Conservation (phyloP, 371 early-diverging fungal genomes). For the Rhizomucor miehei region DNA sequence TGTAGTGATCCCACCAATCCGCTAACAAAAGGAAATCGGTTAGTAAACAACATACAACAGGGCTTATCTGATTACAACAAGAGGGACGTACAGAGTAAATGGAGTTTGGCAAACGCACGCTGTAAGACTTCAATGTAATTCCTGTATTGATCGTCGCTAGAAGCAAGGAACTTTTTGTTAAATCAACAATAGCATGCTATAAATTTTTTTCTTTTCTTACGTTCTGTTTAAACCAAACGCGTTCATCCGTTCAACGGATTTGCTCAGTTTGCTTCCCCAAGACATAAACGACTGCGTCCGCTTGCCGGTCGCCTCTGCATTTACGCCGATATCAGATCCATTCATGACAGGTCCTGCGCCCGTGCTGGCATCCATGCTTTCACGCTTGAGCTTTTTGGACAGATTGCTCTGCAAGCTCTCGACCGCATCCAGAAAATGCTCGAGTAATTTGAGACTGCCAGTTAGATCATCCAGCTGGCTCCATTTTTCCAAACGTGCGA, state of each 20-base stretch:
- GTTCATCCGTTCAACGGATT: conserved; percentile 55
- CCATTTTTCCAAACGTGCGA: conserved; percentile 38
- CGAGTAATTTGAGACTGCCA: conserved; percentile 28
- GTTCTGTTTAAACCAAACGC: conserved; percentile 47
- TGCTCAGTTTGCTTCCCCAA: conserved; percentile 47
- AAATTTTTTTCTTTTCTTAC: conserved; percentile 9
- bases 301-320: background rate
- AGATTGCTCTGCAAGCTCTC: conserved; percentile 31
- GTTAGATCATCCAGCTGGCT: conserved; percentile 29
- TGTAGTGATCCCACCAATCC: conserved; percentile 36
- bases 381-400: conserved; percentile 41
- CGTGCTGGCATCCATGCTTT: conserved; percentile 18
- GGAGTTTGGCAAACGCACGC: conserved; percentile 32
- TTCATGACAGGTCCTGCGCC: background rate
- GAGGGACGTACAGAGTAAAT: conserved; percentile 29
- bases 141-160: conserved; percentile 44
- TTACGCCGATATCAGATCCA: background rate
- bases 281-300: conserved; percentile 17
- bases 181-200: background rate
- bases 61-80: background rate
- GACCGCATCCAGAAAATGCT: conserved; percentile 29
- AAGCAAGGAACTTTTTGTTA: no score
- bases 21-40: conserved; percentile 12
- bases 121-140: conserved; percentile 42
- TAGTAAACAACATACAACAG: background rate